Evolutionary conservation across 306 rosid genomes (phyloP), one percentile per base, ranked within the genome.

Genomic region (Mimosa pudica): DNA sequence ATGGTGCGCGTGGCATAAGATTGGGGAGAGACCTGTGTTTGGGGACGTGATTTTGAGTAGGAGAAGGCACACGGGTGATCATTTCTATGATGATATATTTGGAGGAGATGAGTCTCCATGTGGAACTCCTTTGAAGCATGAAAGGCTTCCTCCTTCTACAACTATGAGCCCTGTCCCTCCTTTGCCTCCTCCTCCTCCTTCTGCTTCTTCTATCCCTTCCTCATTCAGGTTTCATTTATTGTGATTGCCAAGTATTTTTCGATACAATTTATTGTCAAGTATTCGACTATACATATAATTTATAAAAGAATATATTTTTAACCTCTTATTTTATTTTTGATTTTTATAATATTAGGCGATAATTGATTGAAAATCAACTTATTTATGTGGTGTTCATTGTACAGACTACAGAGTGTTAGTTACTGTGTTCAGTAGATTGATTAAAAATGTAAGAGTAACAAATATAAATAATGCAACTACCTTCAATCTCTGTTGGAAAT

Each of bases 61-160:
- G 58, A 85, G 93, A 79, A 88, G 94, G 51, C 24, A 71, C 41
- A 52, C 82, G 17, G 88, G 87, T 82, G 75, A 82, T 9, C 86
- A 88, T 64, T 96, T 96, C 86, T 96, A 79, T 32, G 89, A 90
- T 63, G 99, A 96, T 86, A 96, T 96, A 16, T 96, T 96, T 74
- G 87, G 92, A 57, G 91, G 90, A 13, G 93, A 88, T 3, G 89
- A 83, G 3, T 82, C 92, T 3, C 78, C 16, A 32, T 76, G 62
- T 87, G 85, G 92, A 7, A 86, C 94, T 11, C 97, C 97, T 1
- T 80, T 81, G 77, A 85, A 79, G 82, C 82, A 51, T 47, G 90
- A 84, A 9, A 74, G 83, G 3, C 84, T 81, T 78, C 67, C 38
- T 17, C 81, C 77, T 74, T 77, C 86, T 10, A 68, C 79, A 49